Evolutionary conservation across 2,329 filamentous ascomycete species (phyloP), one percentile per base, ranked within the genome.

Genomic region (Ophiognomonia clavigignenti-juglandacearum): DNA sequence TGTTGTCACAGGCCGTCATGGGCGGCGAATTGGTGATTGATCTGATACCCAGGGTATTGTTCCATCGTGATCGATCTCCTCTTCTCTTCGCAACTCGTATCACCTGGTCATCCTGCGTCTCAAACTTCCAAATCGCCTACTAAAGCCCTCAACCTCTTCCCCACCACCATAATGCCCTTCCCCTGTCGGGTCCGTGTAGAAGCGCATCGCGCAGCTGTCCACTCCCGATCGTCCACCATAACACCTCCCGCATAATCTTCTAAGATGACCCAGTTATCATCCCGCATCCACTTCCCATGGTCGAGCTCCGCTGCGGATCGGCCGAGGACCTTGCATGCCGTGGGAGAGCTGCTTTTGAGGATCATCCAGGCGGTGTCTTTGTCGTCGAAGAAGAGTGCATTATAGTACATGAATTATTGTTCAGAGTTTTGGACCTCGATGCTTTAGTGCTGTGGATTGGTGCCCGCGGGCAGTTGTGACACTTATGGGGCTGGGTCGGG

Each of bases 391-490:
- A 18, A 39, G 2, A 48, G 5, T 11, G 45, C 45, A 6, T 43
- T 39, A 6, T 34, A 43, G 18, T 48, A 48, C 39, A 43, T 43
- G 8, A 32, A 43, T 19, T 48, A 47, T 27, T 47, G 31, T 22
- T 42, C 45, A 2, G 45, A 47, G 37, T 42, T 37, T 4, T 9
- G 45, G 23, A 47, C 41, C 8, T 9, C n/a, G 16, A 42, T 22
- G 9, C 7, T 14, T 4, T 1, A 19, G 4, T 41, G 14, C n/a
- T 11, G 26, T 13, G 18, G 31, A 32, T 23, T 18, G 20, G 11
- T 18, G 13, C 3, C n/a, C 9, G 8, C 10, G 18, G 4, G 20
- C 3, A 3, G 8, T 11, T 29, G 2, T 2, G 9, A 38, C 4
- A 47, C 22, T 32, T 38, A 47, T 11, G 32, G 16, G 9, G 38